A percentile compares a stretch with the other conserved stretches of the same genome.
Conservation (phyloP, 129 eudicot species). For the Ambrosia artemisiifolia region DNA sequence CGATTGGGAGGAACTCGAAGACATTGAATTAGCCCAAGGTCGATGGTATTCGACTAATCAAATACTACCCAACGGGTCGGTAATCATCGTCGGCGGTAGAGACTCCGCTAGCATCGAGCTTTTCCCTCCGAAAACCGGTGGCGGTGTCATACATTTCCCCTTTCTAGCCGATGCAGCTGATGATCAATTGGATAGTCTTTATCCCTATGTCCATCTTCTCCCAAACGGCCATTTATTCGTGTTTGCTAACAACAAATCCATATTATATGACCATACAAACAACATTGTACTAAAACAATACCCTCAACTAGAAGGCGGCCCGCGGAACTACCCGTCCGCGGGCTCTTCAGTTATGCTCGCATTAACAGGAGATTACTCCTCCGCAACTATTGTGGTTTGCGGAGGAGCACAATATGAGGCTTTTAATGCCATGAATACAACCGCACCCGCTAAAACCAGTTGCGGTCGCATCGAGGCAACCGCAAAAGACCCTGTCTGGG, state of each 20-base stretch:
- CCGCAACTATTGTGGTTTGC: slow-evolving; percentile 57
- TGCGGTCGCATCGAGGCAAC: slow-evolving; percentile 74
- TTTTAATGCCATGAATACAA: slow-evolving; percentile 33
- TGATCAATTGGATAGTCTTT: slow-evolving; percentile 64
- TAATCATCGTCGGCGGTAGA: slow-evolving; percentile 65
- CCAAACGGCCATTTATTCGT: slow-evolving; percentile 64
- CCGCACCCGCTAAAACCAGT: slow-evolving; percentile 50
- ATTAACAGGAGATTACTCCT: slow-evolving; percentile 49
- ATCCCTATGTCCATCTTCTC: slow-evolving; percentile 73
- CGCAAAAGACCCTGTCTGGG: slow-evolving; percentile 56
- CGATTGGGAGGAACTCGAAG: slow-evolving; percentile 70
- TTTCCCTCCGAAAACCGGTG: slow-evolving; percentile 42
- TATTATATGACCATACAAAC: slow-evolving; percentile 40
- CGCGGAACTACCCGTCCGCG: slow-evolving; percentile 81
- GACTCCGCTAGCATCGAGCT: slow-evolving; percentile 44
- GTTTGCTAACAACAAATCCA: slow-evolving; percentile 71
- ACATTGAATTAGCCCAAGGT: slow-evolving; percentile 44
- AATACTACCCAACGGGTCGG: slow-evolving; percentile 59
- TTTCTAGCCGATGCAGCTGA: slow-evolving; percentile 48
- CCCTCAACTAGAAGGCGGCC: slow-evolving; percentile 67
- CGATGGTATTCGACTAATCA: slow-evolving; percentile 84
- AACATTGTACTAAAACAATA: slow-evolving; percentile 36
- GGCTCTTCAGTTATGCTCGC: slow-evolving; percentile 81
- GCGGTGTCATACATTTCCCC: slow-evolving; percentile 43
- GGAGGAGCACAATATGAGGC: slow-evolving; percentile 82